These are phyloP conservation scores for Wickerhamiella parazyma DNA, from an alignment of 805 yeast species.

Conservation along the genomic window DNA sequence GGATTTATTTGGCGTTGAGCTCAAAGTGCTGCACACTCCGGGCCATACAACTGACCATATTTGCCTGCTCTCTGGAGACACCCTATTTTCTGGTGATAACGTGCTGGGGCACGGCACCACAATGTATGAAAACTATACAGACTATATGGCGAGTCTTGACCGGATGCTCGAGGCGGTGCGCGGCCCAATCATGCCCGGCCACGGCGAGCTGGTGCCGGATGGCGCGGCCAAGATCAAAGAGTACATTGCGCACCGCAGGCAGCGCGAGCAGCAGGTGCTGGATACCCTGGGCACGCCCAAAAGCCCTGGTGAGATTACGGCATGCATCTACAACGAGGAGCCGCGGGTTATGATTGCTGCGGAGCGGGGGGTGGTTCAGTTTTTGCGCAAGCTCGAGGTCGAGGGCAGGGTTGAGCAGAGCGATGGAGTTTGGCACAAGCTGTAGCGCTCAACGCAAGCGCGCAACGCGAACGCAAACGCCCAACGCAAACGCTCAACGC, in stretches of 20 bases:
- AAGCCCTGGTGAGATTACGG: slow-evolving; percentile 18
- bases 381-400: slow-evolving; percentile 21
- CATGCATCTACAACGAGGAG: slow-evolving; percentile 19
- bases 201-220: slow-evolving; percentile 25
- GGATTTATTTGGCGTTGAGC: slow-evolving; percentile 21
- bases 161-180: slow-evolving; percentile 18
- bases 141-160: slow-evolving; percentile 22
- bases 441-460: background rate
- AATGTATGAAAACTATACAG: slow-evolving; percentile 24
- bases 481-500: too few relatives aligned
- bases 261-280: slow-evolving; percentile 25
- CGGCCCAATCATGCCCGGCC: slow-evolving; percentile 26
- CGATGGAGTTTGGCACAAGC: slow-evolving; percentile 2
- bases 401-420: slow-evolving; percentile 16
- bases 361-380: slow-evolving; percentile 22
- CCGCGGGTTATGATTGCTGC: slow-evolving; percentile 24
- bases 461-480: background rate
- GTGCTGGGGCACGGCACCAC: slow-evolving; percentile 29
- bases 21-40: slow-evolving; percentile 24
- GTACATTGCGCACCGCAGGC: slow-evolving; percentile 26
- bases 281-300: slow-evolving; percentile 13
- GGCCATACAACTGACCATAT: slow-evolving; percentile 29
- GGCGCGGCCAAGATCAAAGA: slow-evolving; percentile 22
- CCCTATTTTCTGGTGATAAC: slow-evolving; percentile 27
- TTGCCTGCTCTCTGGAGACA: slow-evolving; percentile 25